Evolutionary conservation across 2,329 filamentous ascomycete genomes (phyloP).

Genomic region (Diaporthe citri): DNA sequence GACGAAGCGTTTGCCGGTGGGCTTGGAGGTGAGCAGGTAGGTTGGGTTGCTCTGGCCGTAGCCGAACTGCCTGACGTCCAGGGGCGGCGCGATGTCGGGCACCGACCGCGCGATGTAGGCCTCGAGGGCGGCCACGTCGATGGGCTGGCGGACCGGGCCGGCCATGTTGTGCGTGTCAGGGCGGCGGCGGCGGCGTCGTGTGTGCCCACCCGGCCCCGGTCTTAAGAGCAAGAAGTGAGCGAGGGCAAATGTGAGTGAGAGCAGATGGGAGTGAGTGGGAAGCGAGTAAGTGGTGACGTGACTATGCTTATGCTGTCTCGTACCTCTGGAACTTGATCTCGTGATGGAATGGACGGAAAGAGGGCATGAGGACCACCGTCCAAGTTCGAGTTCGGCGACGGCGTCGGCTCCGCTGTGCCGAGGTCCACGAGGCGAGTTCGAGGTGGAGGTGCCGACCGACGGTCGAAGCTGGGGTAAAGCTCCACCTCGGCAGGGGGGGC

Average conservation of each 20-base stretch:
- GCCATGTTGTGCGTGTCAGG: slow-evolving; percentile 70
- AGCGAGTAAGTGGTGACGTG: background rate
- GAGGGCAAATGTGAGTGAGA: background rate
- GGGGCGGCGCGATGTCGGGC: slow-evolving; percentile 84
- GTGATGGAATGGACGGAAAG: background rate
- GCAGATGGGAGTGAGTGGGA: background rate
- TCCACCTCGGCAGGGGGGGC: slow-evolving; percentile 5
- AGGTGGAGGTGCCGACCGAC: background rate
- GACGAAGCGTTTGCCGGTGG: slow-evolving; percentile 80
- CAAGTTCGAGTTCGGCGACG: background rate
- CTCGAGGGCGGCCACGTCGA: slow-evolving; percentile 84
- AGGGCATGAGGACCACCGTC: background rate
- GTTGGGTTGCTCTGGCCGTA: slow-evolving; percentile 98
- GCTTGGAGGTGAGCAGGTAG: slow-evolving; percentile 82
- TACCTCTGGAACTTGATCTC: background rate
- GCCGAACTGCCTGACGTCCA: slow-evolving; percentile 95
- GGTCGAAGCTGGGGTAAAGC: slow-evolving; percentile 11
- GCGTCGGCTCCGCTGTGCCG: background rate
- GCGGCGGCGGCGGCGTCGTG: no score
- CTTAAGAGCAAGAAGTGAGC: background rate
- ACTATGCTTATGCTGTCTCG: background rate
- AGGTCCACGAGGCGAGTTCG: background rate
- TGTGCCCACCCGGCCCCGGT: no score
- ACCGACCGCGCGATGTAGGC: slow-evolving; percentile 82
- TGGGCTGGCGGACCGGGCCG: slow-evolving; percentile 88